phyloP scores from a whole-genome alignment of 345 rosid species.

The Syzygium oleosum region DNA sequence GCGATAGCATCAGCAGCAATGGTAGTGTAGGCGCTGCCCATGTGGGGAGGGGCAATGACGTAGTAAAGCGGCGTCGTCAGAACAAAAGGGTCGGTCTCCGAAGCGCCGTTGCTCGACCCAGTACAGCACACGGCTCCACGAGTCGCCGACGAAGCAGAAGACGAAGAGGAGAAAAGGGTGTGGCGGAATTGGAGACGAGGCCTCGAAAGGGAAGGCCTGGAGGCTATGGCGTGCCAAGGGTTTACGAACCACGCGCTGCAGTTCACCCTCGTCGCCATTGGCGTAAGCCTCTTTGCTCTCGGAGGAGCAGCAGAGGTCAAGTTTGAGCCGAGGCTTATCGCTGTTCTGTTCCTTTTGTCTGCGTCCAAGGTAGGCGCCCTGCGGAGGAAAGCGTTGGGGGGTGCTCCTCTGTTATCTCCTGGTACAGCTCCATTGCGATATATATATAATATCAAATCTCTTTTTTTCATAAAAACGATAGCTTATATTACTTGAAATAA shows the following conservation, averaged over 20 bases:
- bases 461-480: background rate
- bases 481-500: no score
- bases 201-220: conserved; percentile 25
- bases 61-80: conserved; percentile 95
- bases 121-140: conserved; percentile 38
- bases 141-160: conserved; percentile 7
- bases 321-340: background rate
- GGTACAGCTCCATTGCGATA: background rate
- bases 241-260: conserved; percentile 36
- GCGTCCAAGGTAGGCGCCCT: background rate
- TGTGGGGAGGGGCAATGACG: conserved; percentile 99
- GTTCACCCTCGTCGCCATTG: conserved; percentile 68
- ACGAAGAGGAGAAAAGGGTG: conserved; percentile 18
- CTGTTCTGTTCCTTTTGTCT: background rate
- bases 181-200: conserved; percentile 30
- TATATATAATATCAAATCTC: background rate
- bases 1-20: conserved; percentile 94
- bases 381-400: background rate
- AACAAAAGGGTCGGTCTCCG: conserved; percentile 42
- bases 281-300: background rate
- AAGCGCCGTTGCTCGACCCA: conserved; percentile 22
- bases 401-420: background rate
- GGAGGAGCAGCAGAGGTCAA: background rate
- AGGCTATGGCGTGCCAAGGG: conserved; percentile 28
- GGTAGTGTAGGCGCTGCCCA: conserved; percentile 99